Conservation (phyloP, 192 early-diverging fungal species). For the Rhizoclosmatium globosum region DNA sequence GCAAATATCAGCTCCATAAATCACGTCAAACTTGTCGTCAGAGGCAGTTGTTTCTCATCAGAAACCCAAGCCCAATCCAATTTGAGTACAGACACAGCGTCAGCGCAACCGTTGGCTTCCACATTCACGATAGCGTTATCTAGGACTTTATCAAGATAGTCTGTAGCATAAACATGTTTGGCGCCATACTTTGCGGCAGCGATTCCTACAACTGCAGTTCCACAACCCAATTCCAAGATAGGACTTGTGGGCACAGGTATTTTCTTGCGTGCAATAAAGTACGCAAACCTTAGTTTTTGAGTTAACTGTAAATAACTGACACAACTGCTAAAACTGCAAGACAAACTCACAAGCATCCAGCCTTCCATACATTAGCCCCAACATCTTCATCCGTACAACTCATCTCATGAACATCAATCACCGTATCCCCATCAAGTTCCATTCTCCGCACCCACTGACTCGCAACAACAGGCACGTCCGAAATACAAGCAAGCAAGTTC, state of each 20-base stretch:
- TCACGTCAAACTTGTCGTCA: slow-evolving; percentile 2
- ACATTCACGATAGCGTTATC: slow-evolving; percentile 3
- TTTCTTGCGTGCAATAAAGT: background rate
- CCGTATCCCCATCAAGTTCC: background rate
- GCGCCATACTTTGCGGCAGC: slow-evolving; percentile 16
- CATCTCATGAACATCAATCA: background rate
- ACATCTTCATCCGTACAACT: background rate
- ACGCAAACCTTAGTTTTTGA: background rate
- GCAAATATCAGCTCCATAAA: slow-evolving; percentile 31
- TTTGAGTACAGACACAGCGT: background rate
- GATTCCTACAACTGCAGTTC: background rate
- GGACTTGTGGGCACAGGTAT: background rate
- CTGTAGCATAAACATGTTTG: slow-evolving; percentile 17
- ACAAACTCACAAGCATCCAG: background rate
- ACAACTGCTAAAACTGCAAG: no score
- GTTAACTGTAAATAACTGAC: background rate
- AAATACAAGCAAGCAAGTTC: background rate
- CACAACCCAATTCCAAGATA: background rate
- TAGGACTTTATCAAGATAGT: slow-evolving; percentile 10
- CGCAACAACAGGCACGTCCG: no score
- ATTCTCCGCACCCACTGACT: no score
- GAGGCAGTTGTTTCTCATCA: background rate
- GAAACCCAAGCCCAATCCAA: slow-evolving; percentile 24
- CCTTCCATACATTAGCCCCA: background rate
- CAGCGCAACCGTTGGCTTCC: slow-evolving; percentile 7